Percentiles rank a stretch among this genome's conserved stretches.
Conservation (phyloP, 2,329 filamentous ascomycete species). For the Diaporthe sp. region DNA sequence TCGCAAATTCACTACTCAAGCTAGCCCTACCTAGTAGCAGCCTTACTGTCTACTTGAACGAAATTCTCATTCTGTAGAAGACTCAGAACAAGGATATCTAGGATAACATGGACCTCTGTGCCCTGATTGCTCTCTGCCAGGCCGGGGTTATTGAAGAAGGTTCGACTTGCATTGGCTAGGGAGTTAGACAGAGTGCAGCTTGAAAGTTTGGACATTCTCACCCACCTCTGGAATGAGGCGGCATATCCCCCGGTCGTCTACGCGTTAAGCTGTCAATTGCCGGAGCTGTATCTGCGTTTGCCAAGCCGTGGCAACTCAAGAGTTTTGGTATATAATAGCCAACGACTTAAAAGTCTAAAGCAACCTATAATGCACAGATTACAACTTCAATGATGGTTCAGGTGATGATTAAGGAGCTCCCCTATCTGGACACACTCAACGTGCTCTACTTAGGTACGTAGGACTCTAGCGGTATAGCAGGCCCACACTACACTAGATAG, state of each 20-base stretch:
- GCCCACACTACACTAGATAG: constrained; percentile 49
- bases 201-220: no score
- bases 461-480: constrained; percentile 55
- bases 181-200: no score
- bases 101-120: no score
- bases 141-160: no score
- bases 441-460: constrained; percentile 50
- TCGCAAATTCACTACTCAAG: no score
- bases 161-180: no score
- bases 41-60: no score
- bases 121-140: no score
- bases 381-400: constrained; percentile 60
- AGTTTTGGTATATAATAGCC: constrained; percentile 54
- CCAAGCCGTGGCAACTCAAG: constrained; percentile 54
- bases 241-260: constrained; percentile 37
- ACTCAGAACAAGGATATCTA: no score
- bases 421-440: constrained; percentile 61
- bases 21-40: no score
- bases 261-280: constrained; percentile 43
- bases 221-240: no score
- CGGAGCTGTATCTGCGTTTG: constrained; percentile 49
- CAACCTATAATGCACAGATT: constrained; percentile 60
- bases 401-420: constrained; percentile 55
- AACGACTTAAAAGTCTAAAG: constrained; percentile 56
- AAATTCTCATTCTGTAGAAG: no score